Conservation (phyloP, 140 eudicot genomes). For the Senecio squalidus region DNA sequence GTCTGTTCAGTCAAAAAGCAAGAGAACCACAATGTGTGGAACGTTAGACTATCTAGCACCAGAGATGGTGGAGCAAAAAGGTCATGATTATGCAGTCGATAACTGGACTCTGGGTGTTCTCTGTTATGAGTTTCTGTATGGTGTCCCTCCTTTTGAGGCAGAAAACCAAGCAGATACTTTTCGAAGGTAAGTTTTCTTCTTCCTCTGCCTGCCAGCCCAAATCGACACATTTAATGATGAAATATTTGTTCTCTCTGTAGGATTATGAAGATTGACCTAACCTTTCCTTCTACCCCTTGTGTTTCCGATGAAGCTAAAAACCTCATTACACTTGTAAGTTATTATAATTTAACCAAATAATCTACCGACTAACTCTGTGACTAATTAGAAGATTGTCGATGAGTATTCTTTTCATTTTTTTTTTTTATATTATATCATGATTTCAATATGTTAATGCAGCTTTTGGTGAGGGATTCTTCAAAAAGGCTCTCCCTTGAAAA, state of each 20-base stretch:
- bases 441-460: no score
- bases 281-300: slow-evolving; percentile 58
- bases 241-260: slow-evolving; percentile 29
- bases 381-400: neutral
- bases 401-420: neutral
- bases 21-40: slow-evolving; percentile 97
- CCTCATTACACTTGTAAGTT: slow-evolving; percentile 69
- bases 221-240: neutral
- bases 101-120: slow-evolving; percentile 92
- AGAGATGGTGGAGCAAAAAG: slow-evolving; percentile 96
- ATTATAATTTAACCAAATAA: neutral
- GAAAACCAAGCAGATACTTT: slow-evolving; percentile 81
- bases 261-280: slow-evolving; percentile 83
- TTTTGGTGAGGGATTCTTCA: slow-evolving; percentile 83
- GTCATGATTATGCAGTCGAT: slow-evolving; percentile 91
- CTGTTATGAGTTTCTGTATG: slow-evolving; percentile 85
- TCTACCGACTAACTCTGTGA: neutral
- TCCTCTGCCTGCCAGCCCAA: neutral
- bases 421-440: slow-evolving; percentile 1
- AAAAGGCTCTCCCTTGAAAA: slow-evolving; percentile 79
- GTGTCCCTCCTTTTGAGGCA: slow-evolving; percentile 91
- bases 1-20: slow-evolving; percentile 85
- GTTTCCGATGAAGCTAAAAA: slow-evolving; percentile 71
- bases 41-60: slow-evolving; percentile 96
- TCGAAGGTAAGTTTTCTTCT: slow-evolving; percentile 42